Conservation (phyloP, 768 basidiomycete species). For the Russula brevipes region DNA sequence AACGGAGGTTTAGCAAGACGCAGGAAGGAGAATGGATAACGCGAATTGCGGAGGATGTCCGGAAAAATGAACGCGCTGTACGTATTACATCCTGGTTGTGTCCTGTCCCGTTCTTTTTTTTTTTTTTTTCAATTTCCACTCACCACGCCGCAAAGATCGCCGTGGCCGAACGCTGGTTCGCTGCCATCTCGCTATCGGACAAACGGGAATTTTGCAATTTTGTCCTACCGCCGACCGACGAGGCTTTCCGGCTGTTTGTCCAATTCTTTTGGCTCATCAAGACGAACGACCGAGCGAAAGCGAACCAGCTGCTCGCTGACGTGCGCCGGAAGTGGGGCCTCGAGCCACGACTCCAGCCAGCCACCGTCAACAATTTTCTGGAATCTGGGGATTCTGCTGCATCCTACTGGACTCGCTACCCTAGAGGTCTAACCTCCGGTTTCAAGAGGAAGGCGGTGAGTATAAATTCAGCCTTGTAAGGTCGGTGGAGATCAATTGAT, state of each 20-base stretch:
- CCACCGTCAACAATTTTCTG: background rate
- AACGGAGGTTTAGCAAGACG: slow-evolving; percentile 2
- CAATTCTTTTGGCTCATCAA: slow-evolving; percentile 29
- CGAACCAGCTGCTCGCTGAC: slow-evolving; percentile 3
- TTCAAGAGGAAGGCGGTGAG: background rate
- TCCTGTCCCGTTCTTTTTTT: background rate
- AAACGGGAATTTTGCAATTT: slow-evolving; percentile 10
- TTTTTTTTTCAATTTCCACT: background rate
- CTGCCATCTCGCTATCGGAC: slow-evolving; percentile 1
- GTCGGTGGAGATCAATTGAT: background rate
- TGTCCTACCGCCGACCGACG: background rate
- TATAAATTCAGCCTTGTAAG: background rate
- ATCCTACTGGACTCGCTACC: background rate
- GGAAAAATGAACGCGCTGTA: slow-evolving; percentile 4
- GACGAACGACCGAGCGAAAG: background rate
- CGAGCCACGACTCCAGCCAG: background rate
- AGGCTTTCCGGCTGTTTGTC: slow-evolving; percentile 26
- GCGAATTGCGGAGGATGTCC: slow-evolving; percentile 4
- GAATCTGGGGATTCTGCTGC: background rate
- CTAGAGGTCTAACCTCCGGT: background rate
- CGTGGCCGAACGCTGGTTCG: slow-evolving; percentile 13
- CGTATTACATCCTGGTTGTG: background rate
- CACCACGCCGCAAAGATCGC: background rate
- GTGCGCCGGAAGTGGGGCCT: slow-evolving; percentile 20
- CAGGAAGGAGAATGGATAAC: slow-evolving; percentile 13